Percentiles rank a stretch among this genome's conserved stretches.
Evolutionary conservation across 164 flowering plant genomes (phyloP).

Genomic region (Piper betle): DNA sequence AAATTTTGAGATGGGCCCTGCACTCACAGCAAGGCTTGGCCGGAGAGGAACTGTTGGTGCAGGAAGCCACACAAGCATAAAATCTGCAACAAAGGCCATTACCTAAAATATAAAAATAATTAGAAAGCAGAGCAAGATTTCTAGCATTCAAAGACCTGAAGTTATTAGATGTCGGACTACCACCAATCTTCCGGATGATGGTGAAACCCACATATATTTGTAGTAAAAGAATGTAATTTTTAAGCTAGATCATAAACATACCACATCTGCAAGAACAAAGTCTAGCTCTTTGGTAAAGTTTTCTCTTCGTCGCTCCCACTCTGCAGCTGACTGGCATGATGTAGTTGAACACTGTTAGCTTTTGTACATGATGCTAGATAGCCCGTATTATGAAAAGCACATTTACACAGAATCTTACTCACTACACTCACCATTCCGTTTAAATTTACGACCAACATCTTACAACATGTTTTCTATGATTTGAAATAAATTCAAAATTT

Average conservation of each 20-base stretch:
- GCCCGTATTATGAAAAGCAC: neutral
- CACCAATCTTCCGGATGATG: neutral
- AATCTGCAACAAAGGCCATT: constrained; percentile 97
- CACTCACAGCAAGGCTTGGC: constrained; percentile 52
- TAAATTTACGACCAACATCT: no score
- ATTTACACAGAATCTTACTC: neutral
- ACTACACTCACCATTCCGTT: neutral
- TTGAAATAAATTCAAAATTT: no score
- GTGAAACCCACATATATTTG: neutral
- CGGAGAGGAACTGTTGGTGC: constrained; percentile 96
- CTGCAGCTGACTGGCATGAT: constrained; percentile 72
- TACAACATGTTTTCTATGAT: no score
- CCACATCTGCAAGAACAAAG: constrained; percentile 95
- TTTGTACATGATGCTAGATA: neutral
- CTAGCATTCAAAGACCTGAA: no score
- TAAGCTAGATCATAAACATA: constrained; percentile 19
- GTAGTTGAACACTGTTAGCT: constrained; percentile 2
- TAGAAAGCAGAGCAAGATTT: neutral
- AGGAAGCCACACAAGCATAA: constrained; percentile 98
- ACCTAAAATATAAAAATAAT: constrained; percentile 29
- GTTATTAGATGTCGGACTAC: neutral
- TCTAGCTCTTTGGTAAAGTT: constrained; percentile 86
- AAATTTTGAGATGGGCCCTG: constrained; percentile 80
- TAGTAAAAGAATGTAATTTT: neutral
- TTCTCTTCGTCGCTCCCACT: constrained; percentile 63